These are phyloP conservation scores for Telopea speciosissima DNA, from an alignment of 177 flowering plant species.

Conservation along the genomic window DNA sequence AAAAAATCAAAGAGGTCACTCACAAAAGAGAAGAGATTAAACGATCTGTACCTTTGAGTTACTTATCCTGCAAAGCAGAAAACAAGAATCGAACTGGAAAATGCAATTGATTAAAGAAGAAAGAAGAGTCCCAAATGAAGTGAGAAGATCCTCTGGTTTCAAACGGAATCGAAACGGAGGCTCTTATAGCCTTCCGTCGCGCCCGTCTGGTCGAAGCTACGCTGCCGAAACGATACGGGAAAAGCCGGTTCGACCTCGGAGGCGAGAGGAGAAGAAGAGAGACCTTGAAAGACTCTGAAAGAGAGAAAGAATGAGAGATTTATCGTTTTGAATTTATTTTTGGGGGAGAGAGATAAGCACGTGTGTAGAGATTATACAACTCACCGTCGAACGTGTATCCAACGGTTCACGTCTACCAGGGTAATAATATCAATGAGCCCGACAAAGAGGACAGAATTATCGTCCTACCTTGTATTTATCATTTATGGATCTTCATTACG, in stretches of 20 bases:
- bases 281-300: too few species aligned
- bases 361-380: background rate
- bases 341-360: background rate
- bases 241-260: conserved; percentile 38
- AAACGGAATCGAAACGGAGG: background rate
- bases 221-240: conserved; percentile 31
- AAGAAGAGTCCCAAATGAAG: background rate
- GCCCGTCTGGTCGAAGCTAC: conserved; percentile 15
- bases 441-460: background rate
- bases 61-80: conserved; percentile 3
- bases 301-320: background rate
- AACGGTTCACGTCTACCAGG: background rate
- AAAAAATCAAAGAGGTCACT: background rate
- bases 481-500: too few species aligned
- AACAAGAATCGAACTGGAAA: background rate
- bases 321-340: background rate
- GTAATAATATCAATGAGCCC: background rate
- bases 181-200: conserved; percentile 3
- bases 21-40: background rate
- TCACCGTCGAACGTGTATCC: background rate
- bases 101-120: background rate
- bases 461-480: background rate
- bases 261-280: conserved; percentile 13
- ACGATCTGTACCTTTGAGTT: background rate
- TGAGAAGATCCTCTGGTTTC: background rate